These are phyloP conservation scores for Baudoinia panamericana DNA, from an alignment of 495 filamentous ascomycete genomes.

Conservation along the genomic window DNA sequence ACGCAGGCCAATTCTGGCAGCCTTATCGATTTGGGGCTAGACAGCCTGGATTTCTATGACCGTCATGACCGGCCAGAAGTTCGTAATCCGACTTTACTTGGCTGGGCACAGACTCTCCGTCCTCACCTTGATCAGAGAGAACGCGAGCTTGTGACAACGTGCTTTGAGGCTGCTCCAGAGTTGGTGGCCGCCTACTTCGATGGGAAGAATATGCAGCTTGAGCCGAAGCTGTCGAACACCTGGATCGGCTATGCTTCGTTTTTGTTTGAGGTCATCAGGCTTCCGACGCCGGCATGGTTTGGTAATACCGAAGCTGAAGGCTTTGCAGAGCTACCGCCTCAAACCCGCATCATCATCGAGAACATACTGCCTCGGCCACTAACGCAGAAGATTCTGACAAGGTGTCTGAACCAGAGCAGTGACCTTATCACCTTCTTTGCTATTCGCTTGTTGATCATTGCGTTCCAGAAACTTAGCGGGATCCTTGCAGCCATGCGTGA, in stretches of 20 bases:
- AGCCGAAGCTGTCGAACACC: slow-evolving; percentile 77
- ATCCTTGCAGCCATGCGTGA: slow-evolving; percentile 43
- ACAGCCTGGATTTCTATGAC: slow-evolving; percentile 52
- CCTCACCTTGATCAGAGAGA: slow-evolving; percentile 73
- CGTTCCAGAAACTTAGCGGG: slow-evolving; percentile 61
- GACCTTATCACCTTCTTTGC: slow-evolving; percentile 72
- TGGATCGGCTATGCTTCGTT: slow-evolving; percentile 92
- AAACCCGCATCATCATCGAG: slow-evolving; percentile 61
- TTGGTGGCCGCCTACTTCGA: slow-evolving; percentile 74
- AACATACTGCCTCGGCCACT: slow-evolving; percentile 78
- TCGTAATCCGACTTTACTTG: slow-evolving; percentile 57
- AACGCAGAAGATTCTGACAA: slow-evolving; percentile 57
- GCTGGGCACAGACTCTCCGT: slow-evolving; percentile 64
- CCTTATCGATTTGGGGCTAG: slow-evolving; percentile 53
- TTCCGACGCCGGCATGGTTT: slow-evolving; percentile 58
- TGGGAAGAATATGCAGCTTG: slow-evolving; percentile 68
- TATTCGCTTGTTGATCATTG: slow-evolving; percentile 58
- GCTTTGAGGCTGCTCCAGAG: slow-evolving; percentile 72
- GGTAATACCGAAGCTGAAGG: slow-evolving; percentile 31
- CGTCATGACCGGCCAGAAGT: slow-evolving; percentile 48
- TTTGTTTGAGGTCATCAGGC: slow-evolving; percentile 60
- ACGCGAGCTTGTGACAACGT: slow-evolving; percentile 61
- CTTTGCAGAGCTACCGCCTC: slow-evolving; percentile 50
- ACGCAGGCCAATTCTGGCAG: slow-evolving; percentile 23
- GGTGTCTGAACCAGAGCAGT: slow-evolving; percentile 61